Percentiles rank a stretch among this genome's conserved stretches.
Evolutionary conservation across 2,329 filamentous ascomycete genomes (phyloP).

Genomic region (Ceratocystis cacaofunesta): DNA sequence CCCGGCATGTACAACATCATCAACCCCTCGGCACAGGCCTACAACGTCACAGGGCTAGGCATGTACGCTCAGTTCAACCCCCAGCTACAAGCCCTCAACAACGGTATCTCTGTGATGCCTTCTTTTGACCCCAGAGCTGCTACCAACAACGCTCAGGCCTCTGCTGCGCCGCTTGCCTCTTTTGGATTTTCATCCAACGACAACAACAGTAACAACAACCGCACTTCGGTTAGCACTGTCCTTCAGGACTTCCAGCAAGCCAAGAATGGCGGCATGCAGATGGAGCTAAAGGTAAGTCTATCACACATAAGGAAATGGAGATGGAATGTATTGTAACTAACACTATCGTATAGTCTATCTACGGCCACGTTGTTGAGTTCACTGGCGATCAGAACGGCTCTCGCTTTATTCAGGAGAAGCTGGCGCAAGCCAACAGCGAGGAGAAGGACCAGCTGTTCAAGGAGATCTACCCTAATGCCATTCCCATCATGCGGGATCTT

Average conservation of each 20-base stretch:
- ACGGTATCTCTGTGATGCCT: background rate
- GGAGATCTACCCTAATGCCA: constrained; percentile 69
- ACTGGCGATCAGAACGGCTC: constrained; percentile 93
- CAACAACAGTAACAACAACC: constrained; percentile 25
- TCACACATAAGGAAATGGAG: background rate
- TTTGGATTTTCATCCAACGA: background rate
- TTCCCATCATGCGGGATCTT: constrained; percentile 88
- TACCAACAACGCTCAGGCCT: background rate
- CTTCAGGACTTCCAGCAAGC: constrained; percentile 69
- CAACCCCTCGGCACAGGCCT: background rate
- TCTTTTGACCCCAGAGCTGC: background rate
- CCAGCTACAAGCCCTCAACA: background rate
- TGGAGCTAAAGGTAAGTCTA: constrained; percentile 54
- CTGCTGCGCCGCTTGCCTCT: background rate
- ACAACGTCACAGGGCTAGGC: background rate
- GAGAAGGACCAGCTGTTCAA: constrained; percentile 84
- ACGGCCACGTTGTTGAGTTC: constrained; percentile 78
- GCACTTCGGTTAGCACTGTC: constrained; percentile 37
- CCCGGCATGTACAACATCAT: constrained; percentile 1
- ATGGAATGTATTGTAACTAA: background rate
- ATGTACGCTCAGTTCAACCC: constrained; percentile 3
- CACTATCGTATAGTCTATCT: constrained; percentile 50
- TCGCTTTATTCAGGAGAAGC: constrained; percentile 84
- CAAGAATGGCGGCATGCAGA: constrained; percentile 56
- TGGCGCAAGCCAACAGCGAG: constrained; percentile 85